Percentiles rank a stretch among this genome's conserved stretches.
Evolutionary conservation across 352 stramenopile genomes (phyloP).

Genomic region (Phytophthora agathidicida): DNA sequence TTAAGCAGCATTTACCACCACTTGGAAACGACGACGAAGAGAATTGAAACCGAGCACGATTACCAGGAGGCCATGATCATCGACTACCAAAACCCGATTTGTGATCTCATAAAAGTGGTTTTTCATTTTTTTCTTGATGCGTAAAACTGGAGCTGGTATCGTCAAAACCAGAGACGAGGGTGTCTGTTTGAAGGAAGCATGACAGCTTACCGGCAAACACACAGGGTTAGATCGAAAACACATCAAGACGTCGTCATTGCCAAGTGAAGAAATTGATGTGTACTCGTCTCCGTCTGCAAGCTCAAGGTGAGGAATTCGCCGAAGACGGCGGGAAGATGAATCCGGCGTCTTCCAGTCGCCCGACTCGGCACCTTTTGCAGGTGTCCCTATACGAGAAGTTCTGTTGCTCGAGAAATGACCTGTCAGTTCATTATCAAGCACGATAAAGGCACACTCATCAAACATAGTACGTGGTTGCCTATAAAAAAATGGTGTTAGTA

Average conservation of each 20-base stretch:
- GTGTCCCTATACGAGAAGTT: slow-evolving; percentile 79
- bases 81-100: not conserved
- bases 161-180: not conserved
- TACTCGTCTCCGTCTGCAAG: slow-evolving; percentile 13
- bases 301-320: slow-evolving; percentile 19
- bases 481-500: slow-evolving; percentile 10
- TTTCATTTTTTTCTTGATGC: slow-evolving; percentile 13
- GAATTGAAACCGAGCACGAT: slow-evolving; percentile 18
- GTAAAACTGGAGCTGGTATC: not conserved
- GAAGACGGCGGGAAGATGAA: slow-evolving; percentile 49
- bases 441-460: not conserved
- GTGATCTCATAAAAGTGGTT: slow-evolving; percentile 1
- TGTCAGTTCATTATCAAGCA: slow-evolving; percentile 13
- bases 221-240: slow-evolving; percentile 17
- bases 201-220: not conserved
- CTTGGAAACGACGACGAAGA: slow-evolving; percentile 62
- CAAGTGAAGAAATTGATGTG: slow-evolving; percentile 2
- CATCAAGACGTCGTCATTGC: not conserved
- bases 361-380: slow-evolving; percentile 69
- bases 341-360: slow-evolving; percentile 63
- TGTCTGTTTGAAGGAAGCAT: not conserved
- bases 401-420: slow-evolving; percentile 30
- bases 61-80: no score
- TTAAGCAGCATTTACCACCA: slow-evolving; percentile 66
- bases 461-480: slow-evolving; percentile 65